phyloP scores from a whole-genome alignment of 176 grass and related monocot genomes.

The Rhynchospora pubera region DNA sequence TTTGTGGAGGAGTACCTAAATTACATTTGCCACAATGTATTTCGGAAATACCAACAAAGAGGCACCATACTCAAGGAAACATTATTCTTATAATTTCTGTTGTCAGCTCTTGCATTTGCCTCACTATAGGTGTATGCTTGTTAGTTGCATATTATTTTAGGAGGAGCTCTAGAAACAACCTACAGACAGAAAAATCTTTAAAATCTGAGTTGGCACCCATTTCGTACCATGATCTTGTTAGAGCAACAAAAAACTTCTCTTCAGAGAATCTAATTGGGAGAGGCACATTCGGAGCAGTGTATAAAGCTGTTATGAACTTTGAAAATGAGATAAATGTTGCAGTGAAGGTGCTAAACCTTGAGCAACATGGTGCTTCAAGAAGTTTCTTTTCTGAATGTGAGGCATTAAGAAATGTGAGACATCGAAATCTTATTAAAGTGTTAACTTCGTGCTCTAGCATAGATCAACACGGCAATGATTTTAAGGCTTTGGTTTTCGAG shows the following conservation, averaged over 20 bases:
- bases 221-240: no score
- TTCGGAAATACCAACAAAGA: neutral
- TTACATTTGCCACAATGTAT: neutral
- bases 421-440: no score
- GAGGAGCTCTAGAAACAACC: neutral
- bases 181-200: neutral
- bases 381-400: no score
- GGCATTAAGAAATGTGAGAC: no score
- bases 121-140: neutral
- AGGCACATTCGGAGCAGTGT: no score
- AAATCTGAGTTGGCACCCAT: neutral
- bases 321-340: conserved; percentile 14
- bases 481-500: conserved; percentile 47
- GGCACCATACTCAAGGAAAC: neutral
- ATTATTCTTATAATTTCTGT: neutral
- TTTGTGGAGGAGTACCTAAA: conserved; percentile 30
- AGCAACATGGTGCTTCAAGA: conserved; percentile 26
- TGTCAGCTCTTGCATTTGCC: neutral
- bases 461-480: conserved; percentile 34
- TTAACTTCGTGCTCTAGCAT: conserved; percentile 41
- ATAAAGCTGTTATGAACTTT: neutral
- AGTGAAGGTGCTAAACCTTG: conserved; percentile 48
- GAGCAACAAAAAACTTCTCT: no score
- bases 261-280: no score
- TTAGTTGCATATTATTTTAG: neutral